Conservation (phyloP, 192 early-diverging fungal genomes). For the Radiomyces spectabilis region DNA sequence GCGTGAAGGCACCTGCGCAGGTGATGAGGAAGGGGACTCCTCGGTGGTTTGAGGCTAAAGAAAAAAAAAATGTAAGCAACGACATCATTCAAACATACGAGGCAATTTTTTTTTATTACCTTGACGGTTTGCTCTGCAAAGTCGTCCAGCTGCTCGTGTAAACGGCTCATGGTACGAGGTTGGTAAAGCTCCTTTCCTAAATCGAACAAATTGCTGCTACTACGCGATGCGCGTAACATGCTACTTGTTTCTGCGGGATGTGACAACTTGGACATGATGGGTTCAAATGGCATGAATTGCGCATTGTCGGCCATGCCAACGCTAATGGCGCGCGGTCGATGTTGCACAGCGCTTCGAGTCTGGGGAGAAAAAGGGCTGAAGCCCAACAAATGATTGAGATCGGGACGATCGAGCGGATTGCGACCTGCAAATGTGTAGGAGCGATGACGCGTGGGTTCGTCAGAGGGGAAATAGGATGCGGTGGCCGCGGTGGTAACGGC, state of each 20-base stretch:
- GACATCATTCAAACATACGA: too few species aligned
- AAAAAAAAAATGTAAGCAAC: neutral
- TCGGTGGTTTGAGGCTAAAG: neutral
- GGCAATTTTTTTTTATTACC: too few species aligned
- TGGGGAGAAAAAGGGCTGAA: neutral
- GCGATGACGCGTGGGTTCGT: neutral
- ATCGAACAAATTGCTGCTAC: neutral
- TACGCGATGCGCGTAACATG: neutral
- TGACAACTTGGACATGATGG: too few species aligned
- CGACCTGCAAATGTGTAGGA: neutral
- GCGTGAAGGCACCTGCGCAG: conserved; percentile 65
- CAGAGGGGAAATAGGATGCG: neutral
- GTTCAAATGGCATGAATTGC: too few species aligned
- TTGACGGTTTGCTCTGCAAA: too few species aligned
- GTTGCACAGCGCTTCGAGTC: conserved; percentile 25
- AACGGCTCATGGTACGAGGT: too few species aligned
- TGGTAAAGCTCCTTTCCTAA: neutral
- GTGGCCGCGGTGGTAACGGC: too few species aligned
- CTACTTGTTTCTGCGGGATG: too few species aligned
- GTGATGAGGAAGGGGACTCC: neutral
- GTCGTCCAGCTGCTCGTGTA: neutral
- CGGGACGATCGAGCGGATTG: neutral
- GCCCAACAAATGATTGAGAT: neutral
- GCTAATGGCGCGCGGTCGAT: conserved; percentile 45
- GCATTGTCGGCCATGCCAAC: conserved; percentile 44